Evolutionary conservation across 2,329 filamentous ascomycete genomes (phyloP), one percentile per base, ranked within the genome.

Genomic region (Sporothrix euskadiensis): DNA sequence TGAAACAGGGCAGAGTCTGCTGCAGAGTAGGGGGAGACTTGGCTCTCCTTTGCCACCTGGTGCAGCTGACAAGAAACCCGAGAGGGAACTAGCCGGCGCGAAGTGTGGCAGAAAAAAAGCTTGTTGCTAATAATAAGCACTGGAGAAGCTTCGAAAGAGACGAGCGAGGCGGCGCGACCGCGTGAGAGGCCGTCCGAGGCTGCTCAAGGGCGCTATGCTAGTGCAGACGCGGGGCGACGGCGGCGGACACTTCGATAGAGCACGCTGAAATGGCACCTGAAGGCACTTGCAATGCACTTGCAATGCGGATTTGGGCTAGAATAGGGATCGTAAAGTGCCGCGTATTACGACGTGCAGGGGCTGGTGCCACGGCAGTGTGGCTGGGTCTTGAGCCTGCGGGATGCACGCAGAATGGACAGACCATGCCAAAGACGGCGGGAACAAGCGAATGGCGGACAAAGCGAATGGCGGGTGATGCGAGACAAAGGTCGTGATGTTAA

Each of bases 1-100:
- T 70, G 68, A 70, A 70, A 70, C 68, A 57, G n/a, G 52, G 52
- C n/a, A 56, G n/a, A 41, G 19, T 41, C n/a, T 69, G 66, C 47
- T 56, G 65, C 44, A 49, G 59, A 41, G 65, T 39, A 4, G 4
- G 39, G 12, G n/a, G 14, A 26, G 52, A 30, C 52, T 26, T 30
- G 26, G 52, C 52, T 44, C 41, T 49, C 44, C 44, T 49, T 49
- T 49, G 44, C 44, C 44, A 49, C 44, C 54, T 39, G 32, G 14
- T 61, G 32, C 30, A 61, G 32, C 30, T 49, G 14, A 61, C 57
- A 61, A 61, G 57, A 56, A n/a, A 30, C 22, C 52, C n/a, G 14
- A 56, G 52, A n/a, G 14, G n/a, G 39, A 65, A 3, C 32, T 35
- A 63, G 59, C 56, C 26, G 56, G 56, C 22, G 26, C 56, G 56